Base-by-base conservation (phyloP, 1,284 basidiomycete genomes). In the Rhodotorula sp. region DNA sequence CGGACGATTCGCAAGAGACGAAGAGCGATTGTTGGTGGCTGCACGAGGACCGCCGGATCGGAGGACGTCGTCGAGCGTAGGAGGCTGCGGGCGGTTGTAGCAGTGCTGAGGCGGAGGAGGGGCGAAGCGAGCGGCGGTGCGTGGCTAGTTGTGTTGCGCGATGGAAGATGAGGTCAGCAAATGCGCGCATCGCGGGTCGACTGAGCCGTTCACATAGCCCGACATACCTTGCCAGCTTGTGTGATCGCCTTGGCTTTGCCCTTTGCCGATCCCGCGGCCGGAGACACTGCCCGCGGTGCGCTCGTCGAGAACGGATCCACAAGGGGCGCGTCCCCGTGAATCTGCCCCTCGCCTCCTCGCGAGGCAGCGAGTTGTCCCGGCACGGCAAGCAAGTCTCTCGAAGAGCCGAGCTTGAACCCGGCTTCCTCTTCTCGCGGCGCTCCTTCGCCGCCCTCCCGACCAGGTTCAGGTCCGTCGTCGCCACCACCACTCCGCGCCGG, bases 301-400 rank as follows among this genome's bases (percentile, higher is more conserved):
- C 56, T 64, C 0, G 74, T 60, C 26, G 72, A 65, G 66, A 76
- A 76, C 18, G 74, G 74, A 52, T 74, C 74, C 5, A 3, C 0
- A 7, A 62, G 21, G 16, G 43, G 21, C 1, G 14, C 34, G 18
- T 43, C 39, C 39, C 31, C 61, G 3, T 14, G 12, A 23, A 12
- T 1, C 10, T 52, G 8, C 29, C 54, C 16, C 15, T 29, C n/a
- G 16, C 10, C 54, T 15, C 5, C 54, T 29, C n/a, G n/a, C 2
- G 5, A 21, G n/a, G 15, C 23, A 16, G 1, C 14, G 61, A 8
- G 15, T 48, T 10, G 21, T 4, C 21, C 31, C 3, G 16, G 26
- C 29, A 6, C 26, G 20, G 46, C 10, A 15, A 56, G 34, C 20
- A 76, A 56, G 15, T 76, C 74, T 47, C 57, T 67, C 21, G 65